These are phyloP conservation scores for Stipa capillata DNA, from an alignment of 176 grass and related monocot genomes.

Conservation along the genomic window DNA sequence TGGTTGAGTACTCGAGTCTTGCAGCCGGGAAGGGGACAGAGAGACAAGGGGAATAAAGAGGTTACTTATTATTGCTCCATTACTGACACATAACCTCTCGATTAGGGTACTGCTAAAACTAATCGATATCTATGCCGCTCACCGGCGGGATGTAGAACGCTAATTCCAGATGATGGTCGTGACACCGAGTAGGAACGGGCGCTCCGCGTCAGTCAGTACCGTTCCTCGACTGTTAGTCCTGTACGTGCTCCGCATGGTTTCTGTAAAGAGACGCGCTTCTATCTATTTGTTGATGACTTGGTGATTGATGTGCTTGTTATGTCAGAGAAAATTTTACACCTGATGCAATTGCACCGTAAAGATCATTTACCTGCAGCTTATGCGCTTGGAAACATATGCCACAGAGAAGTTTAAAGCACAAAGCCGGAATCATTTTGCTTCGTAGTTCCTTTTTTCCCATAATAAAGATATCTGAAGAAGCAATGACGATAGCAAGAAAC, in stretches of 20 bases:
- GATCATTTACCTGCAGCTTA: not conserved
- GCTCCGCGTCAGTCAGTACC: too few relatives aligned
- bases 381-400: not conserved
- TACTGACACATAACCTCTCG: too few relatives aligned
- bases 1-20: too few relatives aligned
- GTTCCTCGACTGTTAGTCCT: too few relatives aligned
- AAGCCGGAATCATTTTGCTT: not conserved
- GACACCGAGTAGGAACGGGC: not conserved
- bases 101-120: too few relatives aligned
- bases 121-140: not conserved
- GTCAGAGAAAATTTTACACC: not conserved
- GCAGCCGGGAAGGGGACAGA: too few relatives aligned
- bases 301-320: too few relatives aligned
- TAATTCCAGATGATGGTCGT: not conserved
- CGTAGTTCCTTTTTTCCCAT: not conserved
- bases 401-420: not conserved
- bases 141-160: not conserved
- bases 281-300: too few relatives aligned
- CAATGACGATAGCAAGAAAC: not conserved
- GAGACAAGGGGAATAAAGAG: too few relatives aligned
- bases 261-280: too few relatives aligned
- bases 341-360: not conserved
- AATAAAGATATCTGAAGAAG: not conserved
- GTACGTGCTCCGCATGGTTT: too few relatives aligned
- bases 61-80: too few relatives aligned